Conservation (phyloP, 805 yeast genomes). For the Pichia exigua region DNA sequence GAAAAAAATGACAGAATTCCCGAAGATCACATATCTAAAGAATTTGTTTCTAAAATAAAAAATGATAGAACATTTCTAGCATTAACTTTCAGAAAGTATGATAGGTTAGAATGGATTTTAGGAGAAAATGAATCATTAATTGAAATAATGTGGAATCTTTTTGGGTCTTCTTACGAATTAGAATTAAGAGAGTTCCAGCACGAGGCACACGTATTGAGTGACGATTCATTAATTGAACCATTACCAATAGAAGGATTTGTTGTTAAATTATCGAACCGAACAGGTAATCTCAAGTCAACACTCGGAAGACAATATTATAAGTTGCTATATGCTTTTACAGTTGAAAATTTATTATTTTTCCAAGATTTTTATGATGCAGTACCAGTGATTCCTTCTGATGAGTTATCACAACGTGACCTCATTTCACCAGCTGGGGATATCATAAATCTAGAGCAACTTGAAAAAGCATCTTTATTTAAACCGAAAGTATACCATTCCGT, state of each 20-base stretch:
- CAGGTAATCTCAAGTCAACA: slow-evolving; percentile 30
- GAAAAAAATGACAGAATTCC: slow-evolving; percentile 3
- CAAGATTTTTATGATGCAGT: slow-evolving; percentile 45
- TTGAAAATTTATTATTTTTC: slow-evolving; percentile 53
- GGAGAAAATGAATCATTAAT: slow-evolving; percentile 37
- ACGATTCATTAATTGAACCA: slow-evolving; percentile 45
- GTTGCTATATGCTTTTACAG: slow-evolving; percentile 56
- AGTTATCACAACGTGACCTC: background rate
- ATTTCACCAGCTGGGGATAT: slow-evolving; percentile 32
- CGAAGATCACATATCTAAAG: slow-evolving; percentile 2
- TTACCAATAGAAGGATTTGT: slow-evolving; percentile 77
- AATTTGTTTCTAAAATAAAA: slow-evolving; percentile 15
- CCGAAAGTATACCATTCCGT: slow-evolving; percentile 34
- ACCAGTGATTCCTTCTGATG: slow-evolving; percentile 43
- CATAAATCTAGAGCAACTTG: slow-evolving; percentile 20
- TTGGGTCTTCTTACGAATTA: slow-evolving; percentile 40
- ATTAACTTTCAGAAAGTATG: slow-evolving; percentile 59
- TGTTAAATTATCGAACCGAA: slow-evolving; percentile 43
- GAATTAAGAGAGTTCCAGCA: slow-evolving; percentile 49
- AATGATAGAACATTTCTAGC: slow-evolving; percentile 24
- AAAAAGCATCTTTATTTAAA: slow-evolving; percentile 17
- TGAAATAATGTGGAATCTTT: slow-evolving; percentile 36
- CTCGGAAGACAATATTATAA: slow-evolving; percentile 37
- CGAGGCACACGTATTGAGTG: slow-evolving; percentile 28
- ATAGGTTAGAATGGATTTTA: slow-evolving; percentile 64